Evolutionary conservation across 2,329 filamentous ascomycete genomes (phyloP).

Genomic region (Monosporascus ibericus): DNA sequence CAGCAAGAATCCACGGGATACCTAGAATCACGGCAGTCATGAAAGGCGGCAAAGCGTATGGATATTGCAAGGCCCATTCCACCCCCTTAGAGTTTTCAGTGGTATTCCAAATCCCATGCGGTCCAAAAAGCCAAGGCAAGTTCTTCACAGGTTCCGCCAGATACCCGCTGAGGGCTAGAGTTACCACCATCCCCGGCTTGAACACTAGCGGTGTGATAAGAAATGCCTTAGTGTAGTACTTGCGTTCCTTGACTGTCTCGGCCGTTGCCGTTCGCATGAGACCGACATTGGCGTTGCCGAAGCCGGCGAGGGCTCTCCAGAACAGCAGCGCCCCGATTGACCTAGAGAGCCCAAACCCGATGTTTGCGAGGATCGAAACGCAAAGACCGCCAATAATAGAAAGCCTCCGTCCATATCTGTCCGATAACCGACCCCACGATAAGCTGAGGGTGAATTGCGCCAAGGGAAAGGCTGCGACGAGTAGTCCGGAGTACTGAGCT

Average conservation of each 20-base stretch:
- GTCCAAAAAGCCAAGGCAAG: slow-evolving; percentile 32
- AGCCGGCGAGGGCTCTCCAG: slow-evolving; percentile 53
- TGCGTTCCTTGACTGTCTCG: slow-evolving; percentile 66
- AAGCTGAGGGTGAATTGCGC: slow-evolving; percentile 66
- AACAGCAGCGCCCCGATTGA: slow-evolving; percentile 55
- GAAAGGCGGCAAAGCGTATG: slow-evolving; percentile 37
- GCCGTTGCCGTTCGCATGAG: slow-evolving; percentile 71
- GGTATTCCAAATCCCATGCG: slow-evolving; percentile 28
- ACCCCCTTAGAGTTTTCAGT: slow-evolving; percentile 24
- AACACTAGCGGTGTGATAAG: slow-evolving; percentile 56
- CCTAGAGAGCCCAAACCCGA: slow-evolving; percentile 64
- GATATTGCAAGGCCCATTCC: slow-evolving; percentile 34
- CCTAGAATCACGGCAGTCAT: slow-evolving; percentile 30
- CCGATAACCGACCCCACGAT: slow-evolving; percentile 59
- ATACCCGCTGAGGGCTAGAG: slow-evolving; percentile 36
- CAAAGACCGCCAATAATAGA: slow-evolving; percentile 60
- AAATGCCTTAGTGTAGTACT: slow-evolving; percentile 43
- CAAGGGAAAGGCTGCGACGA: slow-evolving; percentile 62
- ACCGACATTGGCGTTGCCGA: slow-evolving; percentile 66
- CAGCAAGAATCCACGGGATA: slow-evolving; percentile 24
- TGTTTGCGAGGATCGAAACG: slow-evolving; percentile 54
- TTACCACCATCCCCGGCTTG: slow-evolving; percentile 42
- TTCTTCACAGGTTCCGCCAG: slow-evolving; percentile 36
- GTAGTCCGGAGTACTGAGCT: slow-evolving; percentile 60
- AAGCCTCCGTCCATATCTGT: slow-evolving; percentile 51